Evolutionary conservation across 768 basidiomycete species (phyloP).

Genomic region (Trametes coccinea): DNA sequence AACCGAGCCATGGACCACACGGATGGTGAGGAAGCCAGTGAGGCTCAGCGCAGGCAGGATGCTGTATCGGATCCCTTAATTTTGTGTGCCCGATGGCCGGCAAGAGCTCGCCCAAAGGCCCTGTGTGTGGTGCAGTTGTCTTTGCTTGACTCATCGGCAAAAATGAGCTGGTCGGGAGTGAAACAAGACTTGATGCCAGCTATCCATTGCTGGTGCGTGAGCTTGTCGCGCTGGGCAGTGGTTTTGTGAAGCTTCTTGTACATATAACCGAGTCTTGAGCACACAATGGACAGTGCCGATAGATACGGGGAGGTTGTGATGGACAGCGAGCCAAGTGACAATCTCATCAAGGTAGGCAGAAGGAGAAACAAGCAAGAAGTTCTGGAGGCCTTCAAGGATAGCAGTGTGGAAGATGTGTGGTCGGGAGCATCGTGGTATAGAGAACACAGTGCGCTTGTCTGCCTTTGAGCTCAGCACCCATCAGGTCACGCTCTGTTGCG

Average conservation of each 20-base stretch:
- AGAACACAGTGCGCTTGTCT: no score
- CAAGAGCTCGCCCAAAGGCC: conserved; percentile 28
- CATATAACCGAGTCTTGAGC: conserved; percentile 15
- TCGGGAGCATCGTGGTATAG: no score
- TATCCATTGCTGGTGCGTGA: conserved; percentile 3
- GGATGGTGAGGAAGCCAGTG: conserved; percentile 30
- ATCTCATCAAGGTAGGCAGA: conserved; percentile 1
- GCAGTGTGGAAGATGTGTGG: no score
- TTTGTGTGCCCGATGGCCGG: conserved; percentile 14
- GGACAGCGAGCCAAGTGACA: neutral
- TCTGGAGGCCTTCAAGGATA: no score
- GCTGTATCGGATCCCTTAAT: conserved; percentile 24
- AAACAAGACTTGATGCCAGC: conserved; percentile 3
- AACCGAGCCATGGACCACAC: conserved; percentile 33
- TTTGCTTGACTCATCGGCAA: conserved; percentile 35
- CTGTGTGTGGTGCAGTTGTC: conserved; percentile 32
- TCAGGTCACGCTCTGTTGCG: no score
- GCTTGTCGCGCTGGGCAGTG: conserved; percentile 23
- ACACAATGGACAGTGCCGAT: neutral
- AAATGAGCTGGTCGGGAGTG: conserved; percentile 26
- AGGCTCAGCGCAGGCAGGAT: conserved; percentile 32
- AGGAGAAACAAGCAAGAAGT: no score
- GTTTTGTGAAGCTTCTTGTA: conserved; percentile 26
- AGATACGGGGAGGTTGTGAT: no score
- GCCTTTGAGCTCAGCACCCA: no score